Evolutionary conservation across 495 filamentous ascomycete species (phyloP).

Genomic region (Podospora bellae-mahoneyi): DNA sequence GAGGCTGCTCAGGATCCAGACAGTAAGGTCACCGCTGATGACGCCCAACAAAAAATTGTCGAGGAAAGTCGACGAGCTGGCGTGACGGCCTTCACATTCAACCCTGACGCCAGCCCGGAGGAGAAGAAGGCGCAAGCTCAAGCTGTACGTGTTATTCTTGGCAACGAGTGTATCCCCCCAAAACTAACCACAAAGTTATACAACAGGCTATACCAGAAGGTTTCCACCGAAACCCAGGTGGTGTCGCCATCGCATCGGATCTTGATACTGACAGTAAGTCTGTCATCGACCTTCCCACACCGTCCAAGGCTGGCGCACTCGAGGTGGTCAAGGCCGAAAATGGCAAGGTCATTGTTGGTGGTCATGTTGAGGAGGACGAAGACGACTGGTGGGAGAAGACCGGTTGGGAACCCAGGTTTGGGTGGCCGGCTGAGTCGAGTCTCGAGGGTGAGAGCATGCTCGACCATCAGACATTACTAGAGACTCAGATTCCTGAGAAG

Average conservation of each 20-base stretch:
- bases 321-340: conserved; percentile 34
- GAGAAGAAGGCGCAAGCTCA: conserved; percentile 76
- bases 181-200: conserved; percentile 17
- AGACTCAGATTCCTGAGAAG: conserved; percentile 78
- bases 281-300: conserved; percentile 73
- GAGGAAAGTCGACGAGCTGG: conserved; percentile 74
- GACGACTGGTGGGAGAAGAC: conserved; percentile 60
- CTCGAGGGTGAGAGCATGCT: conserved; percentile 63
- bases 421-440: conserved; percentile 51
- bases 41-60: conserved; percentile 66
- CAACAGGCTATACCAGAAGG: conserved; percentile 49
- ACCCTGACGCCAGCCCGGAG: conserved; percentile 79
- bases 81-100: conserved; percentile 74
- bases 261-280: conserved; percentile 65
- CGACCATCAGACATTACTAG: conserved; percentile 85
- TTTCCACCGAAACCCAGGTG: conserved; percentile 65
- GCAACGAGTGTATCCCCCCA: conserved; percentile 7
- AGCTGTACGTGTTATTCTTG: conserved; percentile 61
- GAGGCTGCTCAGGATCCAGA: conserved; percentile 68
- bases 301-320: conserved; percentile 64
- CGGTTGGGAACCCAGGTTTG: conserved; percentile 88
- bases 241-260: conserved; percentile 69
- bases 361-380: conserved; percentile 54
- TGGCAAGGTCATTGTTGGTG: conserved; percentile 8
- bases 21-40: conserved; percentile 63